A percentile compares a stretch with the other conserved stretches of the same genome.
These are phyloP conservation scores for Mycotypha africana DNA, from an alignment of 371 early-diverging fungal genomes.

Conservation along the genomic window DNA sequence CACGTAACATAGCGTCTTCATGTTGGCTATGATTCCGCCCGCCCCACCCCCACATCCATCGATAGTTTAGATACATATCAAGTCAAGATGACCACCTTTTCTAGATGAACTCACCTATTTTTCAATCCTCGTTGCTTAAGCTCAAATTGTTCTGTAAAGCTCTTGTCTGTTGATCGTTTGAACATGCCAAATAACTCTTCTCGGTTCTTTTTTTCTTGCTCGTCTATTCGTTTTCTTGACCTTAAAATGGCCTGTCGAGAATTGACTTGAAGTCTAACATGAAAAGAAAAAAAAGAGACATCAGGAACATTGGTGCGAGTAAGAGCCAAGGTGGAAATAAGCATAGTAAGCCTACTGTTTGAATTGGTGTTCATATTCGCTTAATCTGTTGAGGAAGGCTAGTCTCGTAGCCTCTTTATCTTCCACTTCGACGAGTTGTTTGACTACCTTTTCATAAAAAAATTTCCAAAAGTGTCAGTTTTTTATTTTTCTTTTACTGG, in stretches of 20 bases:
- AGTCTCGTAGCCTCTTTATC: constrained; percentile 46
- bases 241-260: constrained; percentile 52
- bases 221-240: constrained; percentile 55
- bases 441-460: constrained; percentile 32
- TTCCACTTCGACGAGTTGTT: constrained; percentile 56
- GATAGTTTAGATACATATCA: no score
- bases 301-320: no score
- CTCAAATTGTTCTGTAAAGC: constrained; percentile 37
- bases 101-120: constrained; percentile 14
- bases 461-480: not conserved
- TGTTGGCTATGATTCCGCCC: constrained; percentile 26
- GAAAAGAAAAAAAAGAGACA: not conserved
- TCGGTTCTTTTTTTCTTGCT: constrained; percentile 47
- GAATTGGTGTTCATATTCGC: constrained; percentile 54
- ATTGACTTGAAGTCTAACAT: constrained; percentile 41
- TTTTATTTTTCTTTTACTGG: not conserved
- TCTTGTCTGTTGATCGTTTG: constrained; percentile 22
- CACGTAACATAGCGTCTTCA: constrained; percentile 40
- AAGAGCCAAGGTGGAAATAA: no score
- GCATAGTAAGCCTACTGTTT: constrained; percentile 61
- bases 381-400: constrained; percentile 38
- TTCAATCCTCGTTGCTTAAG: constrained; percentile 32
- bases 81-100: not conserved
- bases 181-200: constrained; percentile 48
- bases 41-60: no score